Evolutionary conservation across 2,329 filamentous ascomycete genomes (phyloP).

Genomic region (Cryphonectria naterciae): DNA sequence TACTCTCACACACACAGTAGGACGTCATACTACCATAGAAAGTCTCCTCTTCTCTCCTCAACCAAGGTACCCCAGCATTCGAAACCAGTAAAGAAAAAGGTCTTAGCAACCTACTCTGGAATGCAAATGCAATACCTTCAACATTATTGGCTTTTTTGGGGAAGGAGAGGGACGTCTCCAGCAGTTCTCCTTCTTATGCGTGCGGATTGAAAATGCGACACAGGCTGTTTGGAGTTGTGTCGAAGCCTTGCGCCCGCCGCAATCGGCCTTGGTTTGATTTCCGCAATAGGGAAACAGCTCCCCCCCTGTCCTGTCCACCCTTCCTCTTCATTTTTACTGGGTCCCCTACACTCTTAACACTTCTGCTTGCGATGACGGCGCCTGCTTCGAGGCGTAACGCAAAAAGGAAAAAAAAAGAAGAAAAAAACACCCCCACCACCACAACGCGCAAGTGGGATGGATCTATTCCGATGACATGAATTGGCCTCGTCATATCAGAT

Average conservation of each 20-base stretch:
- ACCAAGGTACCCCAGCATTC: not conserved
- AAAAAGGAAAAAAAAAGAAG: not conserved
- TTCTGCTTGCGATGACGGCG: slow-evolving; percentile 8
- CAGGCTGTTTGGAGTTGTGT: not conserved
- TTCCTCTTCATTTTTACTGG: not conserved
- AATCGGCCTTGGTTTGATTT: slow-evolving; percentile 23
- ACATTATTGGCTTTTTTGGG: not conserved
- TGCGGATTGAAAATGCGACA: not conserved
- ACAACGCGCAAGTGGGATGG: not conserved
- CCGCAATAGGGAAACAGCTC: slow-evolving; percentile 20
- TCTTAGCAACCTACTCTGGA: not conserved
- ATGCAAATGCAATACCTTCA: not conserved
- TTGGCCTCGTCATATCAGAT: slow-evolving; percentile 12
- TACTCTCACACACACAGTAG: not conserved
- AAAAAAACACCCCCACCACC: not conserved
- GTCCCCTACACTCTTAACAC: not conserved
- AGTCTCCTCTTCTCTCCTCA: not conserved
- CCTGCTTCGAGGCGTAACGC: not conserved
- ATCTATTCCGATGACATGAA: slow-evolving; percentile 3
- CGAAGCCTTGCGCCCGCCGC: slow-evolving; percentile 14
- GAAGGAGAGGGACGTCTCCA: not conserved
- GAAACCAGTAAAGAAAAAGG: not conserved
- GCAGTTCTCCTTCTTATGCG: not conserved
- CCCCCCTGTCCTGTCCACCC: slow-evolving; percentile 15
- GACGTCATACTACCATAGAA: not conserved